Percentiles rank a stretch among this genome's conserved stretches.
Evolutionary conservation across 2,329 filamentous ascomycete genomes (phyloP).

Genomic region (Ophiosphaerella narmari): DNA sequence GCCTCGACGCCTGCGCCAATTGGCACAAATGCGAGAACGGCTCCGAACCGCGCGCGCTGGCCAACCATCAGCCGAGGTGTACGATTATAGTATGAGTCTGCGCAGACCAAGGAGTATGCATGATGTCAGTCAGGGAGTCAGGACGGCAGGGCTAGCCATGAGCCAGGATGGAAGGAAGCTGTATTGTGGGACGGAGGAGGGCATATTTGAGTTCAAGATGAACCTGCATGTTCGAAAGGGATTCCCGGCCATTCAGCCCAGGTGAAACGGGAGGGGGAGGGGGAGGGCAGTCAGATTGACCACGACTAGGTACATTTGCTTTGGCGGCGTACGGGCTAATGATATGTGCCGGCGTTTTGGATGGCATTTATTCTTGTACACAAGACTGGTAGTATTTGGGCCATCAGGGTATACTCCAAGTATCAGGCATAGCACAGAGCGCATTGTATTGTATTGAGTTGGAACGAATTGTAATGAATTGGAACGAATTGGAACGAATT

Average conservation of each 20-base stretch:
- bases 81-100: constrained; percentile 31
- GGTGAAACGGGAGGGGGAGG: constrained; percentile 26
- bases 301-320: neutral
- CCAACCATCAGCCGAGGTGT: constrained; percentile 26
- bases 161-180: constrained; percentile 53
- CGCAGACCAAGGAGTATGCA: constrained; percentile 28
- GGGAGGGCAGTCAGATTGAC: neutral
- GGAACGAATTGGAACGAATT: no score
- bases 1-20: constrained; percentile 41
- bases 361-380: constrained; percentile 1
- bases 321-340: no score
- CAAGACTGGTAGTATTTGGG: no score
- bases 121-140: constrained; percentile 45
- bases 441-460: no score
- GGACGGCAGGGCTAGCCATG: constrained; percentile 55
- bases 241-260: constrained; percentile 47
- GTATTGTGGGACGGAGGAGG: constrained; percentile 64
- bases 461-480: no score
- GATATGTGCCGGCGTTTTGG: neutral
- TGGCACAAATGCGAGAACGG: constrained; percentile 44
- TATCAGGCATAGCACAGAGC: no score
- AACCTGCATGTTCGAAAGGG: constrained; percentile 65
- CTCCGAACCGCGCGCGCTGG: constrained; percentile 40
- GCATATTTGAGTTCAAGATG: constrained; percentile 75
- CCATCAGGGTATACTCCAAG: no score